Base-by-base conservation (phyloP, 257 asterid genomes). In the Linderniella brevidens region DNA sequence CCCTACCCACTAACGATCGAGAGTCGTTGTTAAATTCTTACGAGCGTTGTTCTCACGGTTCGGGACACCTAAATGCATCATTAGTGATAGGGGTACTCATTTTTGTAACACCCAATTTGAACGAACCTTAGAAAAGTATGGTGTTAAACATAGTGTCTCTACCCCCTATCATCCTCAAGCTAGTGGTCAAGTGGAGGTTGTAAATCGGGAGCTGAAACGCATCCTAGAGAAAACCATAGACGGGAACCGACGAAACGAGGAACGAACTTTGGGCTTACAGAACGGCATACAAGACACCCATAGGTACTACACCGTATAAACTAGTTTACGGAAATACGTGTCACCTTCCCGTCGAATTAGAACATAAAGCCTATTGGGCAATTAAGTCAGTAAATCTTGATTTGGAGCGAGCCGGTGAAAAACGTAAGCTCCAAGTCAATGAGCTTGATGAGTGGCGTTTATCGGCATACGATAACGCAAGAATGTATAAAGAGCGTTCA, bases 281-380 rank as follows among this genome's bases (percentile, higher is more conserved):
- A 0, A 45, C 32, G 3, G 49, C 49, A 2, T 44, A 13, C 5
- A 44, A 44, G 11, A 44, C 49, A n/a, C 49, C 8, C 19, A 17
- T 45, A 17, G 32, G 32, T 7, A 9, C 10, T 17, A 3, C 32
- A 13, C 32, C 32, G 4, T 17, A 45, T 8, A 45, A 19, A 0
- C 15, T 45, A 15, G 13, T 45, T 11, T 45, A 15, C 15, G 49
- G 32, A 11, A 45, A 45, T 1, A 1, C 32, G 8, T 45, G 32
- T 16, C 49, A 45, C 15, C 32, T 45, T 2, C 32, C 49, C 4
- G 32, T 17, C 1, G 49, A 45, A 45, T 4, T 45, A 17, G 32
- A 45, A 19, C 49, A 45, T 17, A 45, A 9, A 6, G 49, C 49
- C 3, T 45, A 45, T 45, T 45, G 49, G 49, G 49, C 11, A 1